Evolutionary conservation across 2,329 filamentous ascomycete species (phyloP).

Genomic region (Blastomyces silverae): DNA sequence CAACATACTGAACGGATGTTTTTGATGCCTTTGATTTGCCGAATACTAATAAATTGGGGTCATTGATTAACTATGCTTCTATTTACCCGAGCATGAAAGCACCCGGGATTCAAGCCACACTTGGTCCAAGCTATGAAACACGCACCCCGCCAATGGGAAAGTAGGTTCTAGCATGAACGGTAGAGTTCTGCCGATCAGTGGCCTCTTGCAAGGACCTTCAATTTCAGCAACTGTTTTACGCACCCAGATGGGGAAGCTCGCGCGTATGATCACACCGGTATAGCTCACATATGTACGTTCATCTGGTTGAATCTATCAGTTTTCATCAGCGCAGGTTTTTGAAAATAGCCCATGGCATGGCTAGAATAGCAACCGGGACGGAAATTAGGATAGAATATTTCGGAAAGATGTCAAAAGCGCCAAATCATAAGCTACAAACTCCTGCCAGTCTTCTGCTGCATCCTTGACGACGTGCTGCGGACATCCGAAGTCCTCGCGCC

Average conservation of each 20-base stretch:
- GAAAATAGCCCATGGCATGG: no score
- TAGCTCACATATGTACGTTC: no score
- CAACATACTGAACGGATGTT: background rate
- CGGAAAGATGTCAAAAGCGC: background rate
- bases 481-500: background rate
- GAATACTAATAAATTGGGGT: no score
- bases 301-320: no score
- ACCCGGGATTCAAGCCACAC: background rate
- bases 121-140: background rate
- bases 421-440: background rate
- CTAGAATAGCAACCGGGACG: background rate
- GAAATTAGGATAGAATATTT: no score
- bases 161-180: background rate
- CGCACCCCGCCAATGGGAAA: background rate
- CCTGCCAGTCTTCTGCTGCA: background rate
- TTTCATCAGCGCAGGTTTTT: no score
- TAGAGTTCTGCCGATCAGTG: background rate
- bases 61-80: background rate
- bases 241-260: no score
- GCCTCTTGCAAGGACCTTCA: background rate
- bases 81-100: background rate
- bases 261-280: no score
- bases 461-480: background rate
- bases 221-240: no score
- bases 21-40: background rate